Percentiles rank a stretch among this genome's conserved stretches.
Conservation (phyloP, 441 rosid species). For the Biscutella laevigata region DNA sequence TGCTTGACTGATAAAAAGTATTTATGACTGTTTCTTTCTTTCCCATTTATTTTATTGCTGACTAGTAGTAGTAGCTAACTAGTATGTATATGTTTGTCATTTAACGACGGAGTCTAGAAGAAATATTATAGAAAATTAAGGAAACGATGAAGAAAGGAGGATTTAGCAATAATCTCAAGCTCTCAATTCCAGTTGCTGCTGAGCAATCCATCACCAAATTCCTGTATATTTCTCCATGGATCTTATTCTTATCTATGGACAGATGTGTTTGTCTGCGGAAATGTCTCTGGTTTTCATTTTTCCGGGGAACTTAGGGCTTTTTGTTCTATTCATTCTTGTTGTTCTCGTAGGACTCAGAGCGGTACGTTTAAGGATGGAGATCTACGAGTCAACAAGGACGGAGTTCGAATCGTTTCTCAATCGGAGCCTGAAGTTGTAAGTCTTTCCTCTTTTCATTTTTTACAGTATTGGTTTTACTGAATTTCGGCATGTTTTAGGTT, state of each 20-base stretch:
- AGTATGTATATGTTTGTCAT: no score
- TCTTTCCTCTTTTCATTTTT: not conserved
- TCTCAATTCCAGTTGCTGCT: slow-evolving; percentile 50
- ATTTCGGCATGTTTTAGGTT: not conserved
- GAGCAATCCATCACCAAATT: slow-evolving; percentile 56
- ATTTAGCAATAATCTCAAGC: slow-evolving; percentile 48
- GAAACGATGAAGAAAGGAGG: slow-evolving; percentile 37
- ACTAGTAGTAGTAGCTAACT: no score
- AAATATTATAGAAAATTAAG: not conserved
- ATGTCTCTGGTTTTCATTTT: not conserved
- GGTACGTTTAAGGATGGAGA: slow-evolving; percentile 91
- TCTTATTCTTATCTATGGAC: not conserved
- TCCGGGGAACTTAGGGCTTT: not conserved
- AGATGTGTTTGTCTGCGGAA: not conserved
- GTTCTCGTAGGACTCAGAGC: slow-evolving; percentile 52
- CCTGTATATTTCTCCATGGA: slow-evolving; percentile 36
- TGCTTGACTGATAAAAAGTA: not conserved
- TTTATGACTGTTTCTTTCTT: not conserved
- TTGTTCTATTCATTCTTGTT: no score
- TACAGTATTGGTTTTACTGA: not conserved
- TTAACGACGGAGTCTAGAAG: slow-evolving; percentile 5
- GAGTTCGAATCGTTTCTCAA: slow-evolving; percentile 67
- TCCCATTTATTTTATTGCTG: slow-evolving; percentile 1
- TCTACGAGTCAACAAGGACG: slow-evolving; percentile 82
- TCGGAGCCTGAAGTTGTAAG: slow-evolving; percentile 51